Evolutionary conservation across 2,329 filamentous ascomycete genomes (phyloP).

Genomic region (Chaetomiaceae sp.): DNA sequence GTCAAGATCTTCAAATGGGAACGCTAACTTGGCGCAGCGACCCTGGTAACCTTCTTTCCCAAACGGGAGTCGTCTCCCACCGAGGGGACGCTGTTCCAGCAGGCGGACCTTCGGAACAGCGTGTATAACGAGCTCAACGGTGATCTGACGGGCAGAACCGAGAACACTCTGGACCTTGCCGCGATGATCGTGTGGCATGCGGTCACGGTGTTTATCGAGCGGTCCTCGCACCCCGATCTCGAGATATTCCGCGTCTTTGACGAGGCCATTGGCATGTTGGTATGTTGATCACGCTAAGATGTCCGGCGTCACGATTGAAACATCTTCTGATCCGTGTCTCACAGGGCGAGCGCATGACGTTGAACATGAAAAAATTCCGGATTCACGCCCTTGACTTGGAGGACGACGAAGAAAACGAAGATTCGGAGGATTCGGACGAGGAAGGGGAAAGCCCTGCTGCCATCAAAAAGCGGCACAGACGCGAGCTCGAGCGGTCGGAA

Average conservation of each 20-base stretch:
- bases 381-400: conserved; percentile 48
- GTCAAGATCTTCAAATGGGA: accelerated
- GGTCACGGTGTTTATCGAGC: conserved; percentile 56
- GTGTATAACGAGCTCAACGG: conserved; percentile 64
- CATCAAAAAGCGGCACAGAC: conserved; percentile 41
- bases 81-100: conserved; percentile 52
- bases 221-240: conserved; percentile 55
- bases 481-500: conserved; percentile 42
- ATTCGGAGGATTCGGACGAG: conserved; percentile 29
- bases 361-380: conserved; percentile 57
- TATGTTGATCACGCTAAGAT: conserved; percentile 26
- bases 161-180: conserved; percentile 57
- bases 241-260: conserved; percentile 63
- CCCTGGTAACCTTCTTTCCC: conserved; percentile 51
- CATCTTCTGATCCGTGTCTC: too few relatives aligned
- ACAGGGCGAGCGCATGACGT: conserved; percentile 58
- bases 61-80: conserved; percentile 49
- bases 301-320: too few relatives aligned
- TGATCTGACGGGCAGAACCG: conserved; percentile 57
- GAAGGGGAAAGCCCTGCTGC: conserved; percentile 35
- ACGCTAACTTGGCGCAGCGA: conserved; percentile 33
- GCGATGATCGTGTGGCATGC: conserved; percentile 59
- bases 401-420: conserved; percentile 31
- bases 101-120: conserved; percentile 58
- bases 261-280: conserved; percentile 59